phyloP scores from a whole-genome alignment of 306 rosid genomes.

The Vigna mungo region DNA sequence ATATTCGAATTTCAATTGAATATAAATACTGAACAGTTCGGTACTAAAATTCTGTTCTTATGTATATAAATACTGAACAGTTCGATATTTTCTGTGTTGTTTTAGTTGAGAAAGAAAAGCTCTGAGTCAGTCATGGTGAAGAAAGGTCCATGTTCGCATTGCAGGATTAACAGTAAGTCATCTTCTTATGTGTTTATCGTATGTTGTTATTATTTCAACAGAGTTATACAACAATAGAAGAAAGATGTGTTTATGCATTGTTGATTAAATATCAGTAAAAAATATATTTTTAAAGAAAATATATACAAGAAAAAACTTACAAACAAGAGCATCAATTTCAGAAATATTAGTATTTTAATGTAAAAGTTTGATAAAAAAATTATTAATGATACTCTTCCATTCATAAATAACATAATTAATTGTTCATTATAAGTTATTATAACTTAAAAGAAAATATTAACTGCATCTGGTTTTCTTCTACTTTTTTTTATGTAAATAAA shows the following conservation, averaged over 20 bases:
- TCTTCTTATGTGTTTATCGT: not conserved
- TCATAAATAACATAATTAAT: not conserved
- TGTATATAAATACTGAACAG: not conserved
- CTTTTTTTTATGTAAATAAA: not conserved
- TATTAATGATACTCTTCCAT: not conserved
- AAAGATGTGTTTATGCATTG: too few species aligned
- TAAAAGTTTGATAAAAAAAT: not conserved
- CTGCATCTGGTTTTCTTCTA: too few species aligned
- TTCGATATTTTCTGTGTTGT: not conserved
- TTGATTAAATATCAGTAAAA: too few species aligned
- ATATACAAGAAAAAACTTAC: not conserved
- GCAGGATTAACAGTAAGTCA: slow-evolving; percentile 35
- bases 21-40: too few species aligned
- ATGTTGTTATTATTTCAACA: not conserved
- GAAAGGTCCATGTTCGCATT: slow-evolving; percentile 48
- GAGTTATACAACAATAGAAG: too few species aligned
- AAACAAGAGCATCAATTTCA: not conserved
- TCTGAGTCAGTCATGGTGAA: slow-evolving; percentile 13
- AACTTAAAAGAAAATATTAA: not conserved
- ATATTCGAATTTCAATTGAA: not conserved
- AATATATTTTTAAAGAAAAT: too few species aligned
- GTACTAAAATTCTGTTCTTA: not conserved
- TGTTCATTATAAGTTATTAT: not conserved
- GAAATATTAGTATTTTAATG: not conserved
- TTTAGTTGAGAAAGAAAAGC: not conserved